A percentile compares a stretch with the other conserved stretches of the same genome.
Conservation (phyloP, 2,329 filamentous ascomycete species). For the Pseudogymnoascus sp. region DNA sequence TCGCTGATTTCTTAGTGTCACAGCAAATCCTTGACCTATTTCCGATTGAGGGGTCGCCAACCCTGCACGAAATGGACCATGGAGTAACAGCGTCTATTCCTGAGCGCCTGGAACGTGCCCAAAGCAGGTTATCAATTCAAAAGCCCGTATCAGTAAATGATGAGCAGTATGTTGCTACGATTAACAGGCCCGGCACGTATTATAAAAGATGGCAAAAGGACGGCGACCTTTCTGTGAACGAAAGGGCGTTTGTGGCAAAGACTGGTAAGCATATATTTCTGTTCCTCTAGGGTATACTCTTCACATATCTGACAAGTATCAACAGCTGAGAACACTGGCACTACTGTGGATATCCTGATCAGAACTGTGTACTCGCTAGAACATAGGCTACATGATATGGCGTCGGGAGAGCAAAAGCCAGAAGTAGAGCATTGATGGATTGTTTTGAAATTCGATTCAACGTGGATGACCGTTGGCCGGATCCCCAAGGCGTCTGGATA, state of each 20-base stretch:
- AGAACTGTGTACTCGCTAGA: conserved; percentile 25
- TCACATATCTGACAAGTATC: conserved; percentile 5
- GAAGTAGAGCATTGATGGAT: neutral
- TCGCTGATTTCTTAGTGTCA: conserved; percentile 22
- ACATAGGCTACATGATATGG: conserved; percentile 20
- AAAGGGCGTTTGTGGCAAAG: conserved; percentile 36
- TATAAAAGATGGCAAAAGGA: conserved; percentile 33
- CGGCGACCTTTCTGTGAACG: conserved; percentile 37
- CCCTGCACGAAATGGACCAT: conserved; percentile 20
- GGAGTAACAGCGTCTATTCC: conserved; percentile 17
- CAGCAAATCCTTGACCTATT: conserved; percentile 31
- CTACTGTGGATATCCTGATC: conserved; percentile 22
- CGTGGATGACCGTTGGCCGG: neutral
- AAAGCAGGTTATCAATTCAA: conserved; percentile 22
- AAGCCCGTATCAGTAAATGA: conserved; percentile 22
- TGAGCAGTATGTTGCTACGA: conserved; percentile 10
- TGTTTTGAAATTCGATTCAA: neutral
- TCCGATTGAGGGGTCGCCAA: conserved; percentile 24
- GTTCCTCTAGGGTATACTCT: neutral
- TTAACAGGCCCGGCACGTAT: conserved; percentile 29
- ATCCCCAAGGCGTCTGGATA: neutral
- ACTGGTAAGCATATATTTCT: conserved; percentile 31
- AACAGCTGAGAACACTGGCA: conserved; percentile 23
- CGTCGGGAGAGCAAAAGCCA: neutral
- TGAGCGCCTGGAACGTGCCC: conserved; percentile 22